Percentiles rank a stretch among this genome's conserved stretches.
Conservation (phyloP, 306 rosid species). For the Vigna nakashimae region DNA sequence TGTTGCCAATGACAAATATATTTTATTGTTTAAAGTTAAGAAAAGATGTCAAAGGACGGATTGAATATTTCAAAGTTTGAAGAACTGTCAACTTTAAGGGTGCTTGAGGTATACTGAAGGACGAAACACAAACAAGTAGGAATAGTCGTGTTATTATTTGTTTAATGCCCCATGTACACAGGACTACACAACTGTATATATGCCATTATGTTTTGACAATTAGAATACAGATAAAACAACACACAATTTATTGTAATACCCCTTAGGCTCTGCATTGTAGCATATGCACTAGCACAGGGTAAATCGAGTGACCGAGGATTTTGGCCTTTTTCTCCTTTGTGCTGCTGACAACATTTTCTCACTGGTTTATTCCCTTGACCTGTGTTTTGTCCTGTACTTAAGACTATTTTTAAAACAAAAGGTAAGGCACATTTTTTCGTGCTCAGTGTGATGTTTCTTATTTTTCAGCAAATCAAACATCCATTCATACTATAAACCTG, state of each 20-base stretch:
- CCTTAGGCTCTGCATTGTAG: not conserved
- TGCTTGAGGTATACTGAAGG: not conserved
- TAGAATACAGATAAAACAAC: not conserved
- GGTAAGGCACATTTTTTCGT: not conserved
- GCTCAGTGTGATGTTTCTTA: not conserved
- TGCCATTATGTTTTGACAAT: not conserved
- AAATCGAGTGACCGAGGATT: not conserved
- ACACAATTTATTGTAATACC: not conserved
- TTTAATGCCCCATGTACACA: not conserved
- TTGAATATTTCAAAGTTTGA: not conserved
- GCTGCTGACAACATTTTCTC: not conserved
- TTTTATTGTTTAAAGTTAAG: not conserved
- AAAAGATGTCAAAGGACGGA: not conserved
- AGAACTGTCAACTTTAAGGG: not conserved
- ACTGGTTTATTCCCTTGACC: not conserved
- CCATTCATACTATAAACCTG: constrained; percentile 7
- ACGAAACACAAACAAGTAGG: not conserved
- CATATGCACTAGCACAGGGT: not conserved
- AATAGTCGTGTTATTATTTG: not conserved
- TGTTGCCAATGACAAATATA: not conserved
- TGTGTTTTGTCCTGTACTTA: not conserved
- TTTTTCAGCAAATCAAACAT: not conserved
- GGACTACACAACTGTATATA: not conserved
- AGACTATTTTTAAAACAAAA: not conserved
- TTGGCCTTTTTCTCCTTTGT: not conserved